Base-by-base conservation (phyloP, 192 early-diverging fungal genomes). In the Coemansia javaensis region DNA sequence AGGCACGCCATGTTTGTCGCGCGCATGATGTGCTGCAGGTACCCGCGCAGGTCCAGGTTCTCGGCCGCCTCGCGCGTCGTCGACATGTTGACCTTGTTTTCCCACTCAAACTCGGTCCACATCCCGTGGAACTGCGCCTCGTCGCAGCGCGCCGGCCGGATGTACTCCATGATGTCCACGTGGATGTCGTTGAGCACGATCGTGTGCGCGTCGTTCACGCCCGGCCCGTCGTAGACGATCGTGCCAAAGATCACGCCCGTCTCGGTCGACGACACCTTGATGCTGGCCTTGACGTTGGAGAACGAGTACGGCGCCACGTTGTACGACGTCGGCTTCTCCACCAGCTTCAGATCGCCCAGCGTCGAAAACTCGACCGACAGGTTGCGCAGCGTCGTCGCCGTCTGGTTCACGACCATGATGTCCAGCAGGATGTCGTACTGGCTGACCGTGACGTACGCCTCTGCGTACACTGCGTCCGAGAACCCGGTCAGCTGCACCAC, bases 101-200 rank as follows among this genome's bases (percentile, higher is more conserved):
- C 96, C 96, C 96, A 99, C 66, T 99, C 96, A 78, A 99, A 99
- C 74, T 99, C 96, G 39, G 84, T 89, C 96, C 96, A 99, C 92
- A 97, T 96, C 53, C 83, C 71, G 44, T 94, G 85, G 90, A 99
- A 99, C 82, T 90, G 88, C 23, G 85, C 88, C 63, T 94, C 91
- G 35, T 82, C 85, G 77, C 93, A 97, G 33, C 69, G 77, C 23
- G 88, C 90, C 16, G 93, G 89, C 37, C 93, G 90, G 73, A 99
- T 96, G 65, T 97, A 99, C 67, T 97, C 96, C 93, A 97, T 95
- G 54, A 99, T 99, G 55, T 99, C 96, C 57, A 99, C 90, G 55
- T 96, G 93, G 40, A 99, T 91, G 55, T 99, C 96, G 53, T 94
- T 97, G 44, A 99, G 76, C 24, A 97, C 89, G 10, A 97, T 91